Conservation (phyloP, 345 rosid species). For the Physaria fendleri region DNA sequence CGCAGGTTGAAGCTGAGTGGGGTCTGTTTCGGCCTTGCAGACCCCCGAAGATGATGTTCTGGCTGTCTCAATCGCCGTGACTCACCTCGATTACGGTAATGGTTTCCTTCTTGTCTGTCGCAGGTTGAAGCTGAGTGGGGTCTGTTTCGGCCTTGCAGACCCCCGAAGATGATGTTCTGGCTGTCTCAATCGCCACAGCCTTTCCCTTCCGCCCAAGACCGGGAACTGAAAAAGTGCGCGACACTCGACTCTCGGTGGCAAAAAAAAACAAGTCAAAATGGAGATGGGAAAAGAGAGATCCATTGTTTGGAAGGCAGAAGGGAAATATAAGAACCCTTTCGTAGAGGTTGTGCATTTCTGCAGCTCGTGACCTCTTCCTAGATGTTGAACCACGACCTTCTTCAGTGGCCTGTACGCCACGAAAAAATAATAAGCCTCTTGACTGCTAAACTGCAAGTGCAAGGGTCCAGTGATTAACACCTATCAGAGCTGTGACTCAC, state of each 20-base stretch:
- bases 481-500: not conserved
- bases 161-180: not conserved
- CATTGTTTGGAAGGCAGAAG: not conserved
- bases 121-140: not conserved
- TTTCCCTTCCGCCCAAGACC: constrained; percentile 1
- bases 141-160: not conserved
- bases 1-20: not conserved
- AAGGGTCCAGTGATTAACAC: not conserved
- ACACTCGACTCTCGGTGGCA: not conserved
- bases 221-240: not conserved
- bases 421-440: no score
- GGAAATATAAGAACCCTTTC: constrained; percentile 42
- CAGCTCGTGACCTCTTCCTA: constrained; percentile 70
- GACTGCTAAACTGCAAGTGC: no score
- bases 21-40: not conserved
- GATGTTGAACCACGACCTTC: constrained; percentile 45
- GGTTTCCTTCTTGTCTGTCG: not conserved
- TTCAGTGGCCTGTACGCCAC: constrained; percentile 23
- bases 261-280: not conserved
- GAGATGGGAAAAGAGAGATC: not conserved
- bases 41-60: not conserved
- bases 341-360: constrained; percentile 78
- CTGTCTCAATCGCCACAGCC: not conserved
- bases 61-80: not conserved
- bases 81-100: no score